Conservation (phyloP, 192 early-diverging fungal genomes). For the Coemansia sp. region DNA sequence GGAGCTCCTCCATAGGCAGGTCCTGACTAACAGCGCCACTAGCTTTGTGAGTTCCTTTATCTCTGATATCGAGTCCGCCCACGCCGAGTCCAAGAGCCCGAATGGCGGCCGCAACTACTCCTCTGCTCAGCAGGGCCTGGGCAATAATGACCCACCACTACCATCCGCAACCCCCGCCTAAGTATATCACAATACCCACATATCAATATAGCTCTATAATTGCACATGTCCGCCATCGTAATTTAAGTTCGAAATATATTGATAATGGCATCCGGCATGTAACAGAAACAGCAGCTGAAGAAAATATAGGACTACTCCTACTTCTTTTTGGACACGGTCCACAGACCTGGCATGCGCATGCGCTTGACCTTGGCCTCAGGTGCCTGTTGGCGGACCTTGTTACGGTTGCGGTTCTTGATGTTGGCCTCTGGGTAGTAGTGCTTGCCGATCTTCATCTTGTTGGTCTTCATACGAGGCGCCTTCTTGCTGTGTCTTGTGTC, state of each 20-base stretch:
- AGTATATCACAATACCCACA: neutral
- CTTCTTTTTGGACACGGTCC: constrained; percentile 42
- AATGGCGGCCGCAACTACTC: constrained; percentile 2
- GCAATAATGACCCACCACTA: neutral
- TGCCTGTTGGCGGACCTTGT: constrained; percentile 73
- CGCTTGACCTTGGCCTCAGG: constrained; percentile 51
- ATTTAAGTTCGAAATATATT: neutral
- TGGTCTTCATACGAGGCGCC: constrained; percentile 81
- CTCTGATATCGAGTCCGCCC: constrained; percentile 32
- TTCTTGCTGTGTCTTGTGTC: constrained; percentile 65
- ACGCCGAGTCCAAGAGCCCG: constrained; percentile 16
- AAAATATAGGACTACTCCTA: neutral
- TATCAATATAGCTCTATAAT: neutral
- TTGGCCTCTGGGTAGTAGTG: constrained; percentile 94
- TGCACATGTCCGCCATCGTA: neutral
- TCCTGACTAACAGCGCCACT: constrained; percentile 67
- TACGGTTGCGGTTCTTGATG: constrained; percentile 93
- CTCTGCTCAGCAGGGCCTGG: neutral
- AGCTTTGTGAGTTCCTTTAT: constrained; percentile 67
- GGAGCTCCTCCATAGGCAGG: constrained; percentile 70
- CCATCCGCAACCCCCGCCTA: neutral
- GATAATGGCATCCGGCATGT: neutral
- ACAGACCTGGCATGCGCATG: constrained; percentile 52
- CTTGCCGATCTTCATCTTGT: constrained; percentile 87
- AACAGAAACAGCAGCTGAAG: neutral